These are phyloP conservation scores for Cryptosporidium meleagridis DNA, from an alignment of 169 alveolate genomes.

Conservation along the genomic window DNA sequence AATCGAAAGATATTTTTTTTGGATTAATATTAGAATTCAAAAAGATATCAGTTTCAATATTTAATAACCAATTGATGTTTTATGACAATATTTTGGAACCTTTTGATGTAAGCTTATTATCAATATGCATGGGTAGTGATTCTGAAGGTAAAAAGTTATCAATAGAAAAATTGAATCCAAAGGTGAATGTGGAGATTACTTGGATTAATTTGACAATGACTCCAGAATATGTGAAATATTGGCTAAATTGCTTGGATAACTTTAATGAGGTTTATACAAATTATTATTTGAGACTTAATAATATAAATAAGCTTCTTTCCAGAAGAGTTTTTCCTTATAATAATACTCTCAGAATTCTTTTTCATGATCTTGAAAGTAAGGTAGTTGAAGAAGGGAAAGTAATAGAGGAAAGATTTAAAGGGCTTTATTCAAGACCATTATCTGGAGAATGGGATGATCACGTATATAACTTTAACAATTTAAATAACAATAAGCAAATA, in stretches of 20 bases:
- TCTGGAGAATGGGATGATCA: conserved; percentile 40
- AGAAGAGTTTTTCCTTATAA: conserved; percentile 4
- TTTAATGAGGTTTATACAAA: conserved; percentile 17
- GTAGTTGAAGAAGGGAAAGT: neutral
- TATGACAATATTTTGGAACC: conserved; percentile 62
- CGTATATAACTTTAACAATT: neutral
- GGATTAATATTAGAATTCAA: conserved; percentile 30
- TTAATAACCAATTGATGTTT: conserved; percentile 46
- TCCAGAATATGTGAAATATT: conserved; percentile 54
- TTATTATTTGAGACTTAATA: neutral
- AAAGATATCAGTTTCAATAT: conserved; percentile 33
- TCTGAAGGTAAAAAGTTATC: neutral
- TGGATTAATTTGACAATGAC: conserved; percentile 63
- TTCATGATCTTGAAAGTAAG: neutral
- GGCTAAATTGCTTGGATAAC: conserved; percentile 53
- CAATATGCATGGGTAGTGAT: conserved; percentile 22
- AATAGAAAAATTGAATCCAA: conserved; percentile 42
- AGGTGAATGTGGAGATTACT: conserved; percentile 11
- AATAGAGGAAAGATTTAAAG: neutral
- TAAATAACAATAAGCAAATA: neutral
- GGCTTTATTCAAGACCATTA: neutral
- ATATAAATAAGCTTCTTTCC: neutral
- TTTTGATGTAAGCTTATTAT: conserved; percentile 24
- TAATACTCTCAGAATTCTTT: neutral
- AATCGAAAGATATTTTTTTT: conserved; percentile 20